Evolutionary conservation across 2,329 filamentous ascomycete genomes (phyloP).

Genomic region (Calonectria hawksworthii): DNA sequence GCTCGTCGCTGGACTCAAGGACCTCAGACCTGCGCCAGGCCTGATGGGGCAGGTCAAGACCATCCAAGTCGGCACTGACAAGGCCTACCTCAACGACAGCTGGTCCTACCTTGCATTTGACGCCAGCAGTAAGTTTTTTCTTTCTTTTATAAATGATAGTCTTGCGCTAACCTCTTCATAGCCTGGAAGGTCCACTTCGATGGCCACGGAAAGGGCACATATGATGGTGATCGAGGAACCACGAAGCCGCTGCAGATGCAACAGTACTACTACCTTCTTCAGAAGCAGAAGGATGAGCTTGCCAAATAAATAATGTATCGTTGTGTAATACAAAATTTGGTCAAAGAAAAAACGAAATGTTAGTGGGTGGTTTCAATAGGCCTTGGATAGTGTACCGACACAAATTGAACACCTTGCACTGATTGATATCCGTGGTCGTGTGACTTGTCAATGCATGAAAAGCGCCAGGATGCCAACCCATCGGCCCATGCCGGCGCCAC

Average conservation of each 20-base stretch:
- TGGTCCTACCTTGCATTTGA: conserved; percentile 62
- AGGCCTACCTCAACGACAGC: conserved; percentile 62
- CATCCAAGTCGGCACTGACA: conserved; percentile 55
- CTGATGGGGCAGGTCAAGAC: conserved; percentile 62
- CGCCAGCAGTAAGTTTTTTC: conserved; percentile 58
- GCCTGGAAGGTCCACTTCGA: conserved; percentile 56
- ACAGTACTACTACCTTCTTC: conserved; percentile 52
- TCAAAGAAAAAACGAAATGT: not conserved
- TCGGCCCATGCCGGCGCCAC: not conserved
- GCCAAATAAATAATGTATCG: not conserved
- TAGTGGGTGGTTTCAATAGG: not conserved
- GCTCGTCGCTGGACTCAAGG: conserved; percentile 58
- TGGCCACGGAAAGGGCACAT: conserved; percentile 52
- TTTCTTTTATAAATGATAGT: accelerated
- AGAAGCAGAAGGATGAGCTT: conserved; percentile 51
- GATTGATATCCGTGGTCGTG: no score
- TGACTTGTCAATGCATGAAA: not conserved
- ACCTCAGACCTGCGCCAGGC: conserved; percentile 60
- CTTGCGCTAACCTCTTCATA: conserved; percentile 40
- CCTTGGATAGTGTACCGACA: not conserved
- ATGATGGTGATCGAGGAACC: conserved; percentile 48
- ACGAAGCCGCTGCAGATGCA: conserved; percentile 44
- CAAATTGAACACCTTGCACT: not conserved
- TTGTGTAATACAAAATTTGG: not conserved
- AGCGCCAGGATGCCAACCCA: not conserved